A percentile compares a stretch with the other conserved stretches of the same genome.
These are phyloP conservation scores for Wakefieldia striispora DNA, from an alignment of 768 basidiomycete species.

Conservation along the genomic window DNA sequence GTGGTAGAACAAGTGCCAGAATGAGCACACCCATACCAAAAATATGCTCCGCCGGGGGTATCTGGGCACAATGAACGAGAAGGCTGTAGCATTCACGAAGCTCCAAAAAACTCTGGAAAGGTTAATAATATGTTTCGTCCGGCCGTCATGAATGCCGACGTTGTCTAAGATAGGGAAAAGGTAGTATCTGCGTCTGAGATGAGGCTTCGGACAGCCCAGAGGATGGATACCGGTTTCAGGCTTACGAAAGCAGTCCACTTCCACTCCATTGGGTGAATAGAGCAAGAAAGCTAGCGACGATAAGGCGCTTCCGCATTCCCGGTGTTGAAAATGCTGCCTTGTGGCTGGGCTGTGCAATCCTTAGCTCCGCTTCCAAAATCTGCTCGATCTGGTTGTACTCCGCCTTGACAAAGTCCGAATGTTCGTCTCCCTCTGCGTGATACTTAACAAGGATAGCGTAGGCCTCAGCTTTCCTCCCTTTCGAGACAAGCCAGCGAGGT, in stretches of 20 bases:
- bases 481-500: constrained; percentile 59
- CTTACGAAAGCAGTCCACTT: constrained; percentile 9
- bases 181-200: neutral
- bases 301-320: constrained; percentile 11
- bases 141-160: constrained; percentile 8
- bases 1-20: neutral
- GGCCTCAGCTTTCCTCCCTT: constrained; percentile 51
- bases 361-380: constrained; percentile 40
- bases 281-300: constrained; percentile 5
- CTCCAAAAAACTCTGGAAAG: neutral
- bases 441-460: constrained; percentile 49
- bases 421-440: constrained; percentile 55
- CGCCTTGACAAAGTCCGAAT: constrained; percentile 53
- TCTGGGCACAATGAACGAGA: constrained; percentile 3
- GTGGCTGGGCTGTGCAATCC: neutral
- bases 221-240: too few relatives aligned
- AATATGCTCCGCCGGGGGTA: constrained; percentile 5
- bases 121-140: constrained; percentile 2
- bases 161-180: constrained; percentile 8
- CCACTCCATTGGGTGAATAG: constrained; percentile 12
- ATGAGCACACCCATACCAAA: neutral
- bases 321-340: constrained; percentile 2
- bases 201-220: neutral
- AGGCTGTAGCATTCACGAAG: neutral
- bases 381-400: constrained; percentile 56